These are phyloP conservation scores for Blepharisma japonicum DNA, from an alignment of 73 alveolate species.

Conservation along the genomic window DNA sequence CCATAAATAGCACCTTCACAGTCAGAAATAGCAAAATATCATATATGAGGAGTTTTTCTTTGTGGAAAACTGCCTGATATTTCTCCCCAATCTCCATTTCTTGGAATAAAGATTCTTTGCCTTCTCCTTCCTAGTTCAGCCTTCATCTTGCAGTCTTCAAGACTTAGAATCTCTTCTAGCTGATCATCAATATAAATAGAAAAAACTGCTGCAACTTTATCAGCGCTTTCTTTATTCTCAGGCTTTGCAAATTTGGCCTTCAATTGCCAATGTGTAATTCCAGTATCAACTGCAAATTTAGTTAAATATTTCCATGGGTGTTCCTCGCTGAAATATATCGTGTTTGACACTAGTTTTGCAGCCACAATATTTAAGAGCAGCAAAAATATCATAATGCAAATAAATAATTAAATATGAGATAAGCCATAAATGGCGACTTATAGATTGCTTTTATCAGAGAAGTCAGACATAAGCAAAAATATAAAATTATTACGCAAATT, in stretches of 20 bases:
- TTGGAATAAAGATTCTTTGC: not conserved
- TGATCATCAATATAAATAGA: not conserved
- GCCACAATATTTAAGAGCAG: no score
- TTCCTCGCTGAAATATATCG: not conserved
- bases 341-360: no score
- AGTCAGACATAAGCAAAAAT: no score
- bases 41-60: slow-evolving; percentile 31
- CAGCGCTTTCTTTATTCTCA: not conserved
- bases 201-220: not conserved
- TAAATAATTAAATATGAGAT: no score
- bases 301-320: not conserved
- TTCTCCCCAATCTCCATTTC: slow-evolving; percentile 1
- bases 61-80: not conserved
- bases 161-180: not conserved
- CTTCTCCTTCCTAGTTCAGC: not conserved
- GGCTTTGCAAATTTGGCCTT: slow-evolving; percentile 11
- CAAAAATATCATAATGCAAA: no score
- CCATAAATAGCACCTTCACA: slow-evolving; percentile 4
- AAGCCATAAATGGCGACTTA: no score
- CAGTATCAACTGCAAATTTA: not conserved
- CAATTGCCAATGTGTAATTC: not conserved
- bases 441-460: no score
- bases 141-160: not conserved
- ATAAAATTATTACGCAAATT: no score
- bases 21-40: slow-evolving; percentile 41